These are phyloP conservation scores for Globisporangium paddicum DNA, from an alignment of 352 stramenopile species.

Conservation along the genomic window DNA sequence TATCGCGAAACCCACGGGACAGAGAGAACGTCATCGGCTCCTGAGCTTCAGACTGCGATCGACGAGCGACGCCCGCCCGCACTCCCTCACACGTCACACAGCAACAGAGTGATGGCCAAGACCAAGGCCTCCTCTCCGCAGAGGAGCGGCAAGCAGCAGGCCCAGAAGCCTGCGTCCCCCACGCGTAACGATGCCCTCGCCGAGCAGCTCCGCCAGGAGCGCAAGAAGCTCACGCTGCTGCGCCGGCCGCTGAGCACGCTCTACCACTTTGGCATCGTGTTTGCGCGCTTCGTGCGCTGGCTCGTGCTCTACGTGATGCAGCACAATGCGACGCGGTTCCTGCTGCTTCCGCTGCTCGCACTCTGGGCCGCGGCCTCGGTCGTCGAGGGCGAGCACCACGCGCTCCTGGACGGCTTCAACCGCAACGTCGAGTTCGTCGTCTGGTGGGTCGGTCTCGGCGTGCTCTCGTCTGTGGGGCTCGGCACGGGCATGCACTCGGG, in stretches of 20 bases:
- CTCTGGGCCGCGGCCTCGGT: slow-evolving; percentile 67
- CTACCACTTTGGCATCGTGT: slow-evolving; percentile 81
- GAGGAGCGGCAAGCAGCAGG: neutral
- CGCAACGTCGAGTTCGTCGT: slow-evolving; percentile 83
- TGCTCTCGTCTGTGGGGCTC: slow-evolving; percentile 93
- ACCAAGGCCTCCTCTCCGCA: slow-evolving; percentile 1
- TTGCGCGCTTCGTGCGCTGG: slow-evolving; percentile 73
- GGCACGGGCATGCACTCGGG: slow-evolving; percentile 93
- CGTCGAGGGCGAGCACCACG: slow-evolving; percentile 64
- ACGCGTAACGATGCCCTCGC: slow-evolving; percentile 21
- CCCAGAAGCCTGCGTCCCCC: neutral
- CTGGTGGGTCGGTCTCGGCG: slow-evolving; percentile 92
- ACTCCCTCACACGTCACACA: too few species aligned
- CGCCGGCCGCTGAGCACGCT: slow-evolving; percentile 66
- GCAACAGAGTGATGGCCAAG: neutral
- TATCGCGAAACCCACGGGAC: too few species aligned
- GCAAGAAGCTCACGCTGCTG: slow-evolving; percentile 83
- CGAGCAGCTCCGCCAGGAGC: slow-evolving; percentile 62
- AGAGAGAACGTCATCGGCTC: too few species aligned
- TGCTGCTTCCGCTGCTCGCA: slow-evolving; percentile 65
- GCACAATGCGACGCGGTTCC: slow-evolving; percentile 73
- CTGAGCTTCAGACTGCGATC: too few species aligned
- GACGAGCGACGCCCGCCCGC: too few species aligned
- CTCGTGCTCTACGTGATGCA: slow-evolving; percentile 52
- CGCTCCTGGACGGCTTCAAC: slow-evolving; percentile 82